Percentiles rank a stretch among this genome's conserved stretches.
Conservation (phyloP, 2,329 filamentous ascomycete genomes). For the Biscogniauxia sp. region DNA sequence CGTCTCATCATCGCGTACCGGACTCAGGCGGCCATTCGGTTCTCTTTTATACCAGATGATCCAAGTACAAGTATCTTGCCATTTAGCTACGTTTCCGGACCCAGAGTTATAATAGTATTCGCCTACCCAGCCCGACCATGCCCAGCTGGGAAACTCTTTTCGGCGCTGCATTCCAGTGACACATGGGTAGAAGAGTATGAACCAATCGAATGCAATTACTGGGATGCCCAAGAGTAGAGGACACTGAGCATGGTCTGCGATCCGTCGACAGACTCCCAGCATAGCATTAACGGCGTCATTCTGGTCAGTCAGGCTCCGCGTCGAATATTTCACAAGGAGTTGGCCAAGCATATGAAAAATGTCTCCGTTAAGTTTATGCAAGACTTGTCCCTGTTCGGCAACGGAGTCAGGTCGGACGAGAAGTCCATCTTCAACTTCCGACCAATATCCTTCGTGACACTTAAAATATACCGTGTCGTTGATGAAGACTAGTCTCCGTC, state of each 20-base stretch:
- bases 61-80: slow-evolving; percentile 17
- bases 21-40: slow-evolving; percentile 5
- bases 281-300: slow-evolving; percentile 18
- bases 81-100: slow-evolving; percentile 17
- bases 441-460: slow-evolving; percentile 14
- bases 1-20: slow-evolving; percentile 7
- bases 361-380: slow-evolving; percentile 19
- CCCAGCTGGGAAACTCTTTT: slow-evolving; percentile 19
- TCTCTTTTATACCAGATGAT: slow-evolving; percentile 19
- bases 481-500: slow-evolving; percentile 19
- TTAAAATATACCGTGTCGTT: slow-evolving; percentile 19
- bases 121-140: slow-evolving; percentile 21
- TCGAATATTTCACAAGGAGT: slow-evolving; percentile 19
- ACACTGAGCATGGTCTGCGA: slow-evolving; percentile 18
- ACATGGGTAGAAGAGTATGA: slow-evolving; percentile 18
- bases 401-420: slow-evolving; percentile 11
- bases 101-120: slow-evolving; percentile 16
- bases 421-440: slow-evolving; percentile 18
- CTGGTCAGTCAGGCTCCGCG: slow-evolving; percentile 15
- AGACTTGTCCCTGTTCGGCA: slow-evolving; percentile 11
- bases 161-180: slow-evolving; percentile 14
- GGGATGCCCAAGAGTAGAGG: slow-evolving; percentile 19
- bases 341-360: slow-evolving; percentile 20
- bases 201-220: slow-evolving; percentile 19
- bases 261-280: slow-evolving; percentile 17